Evolutionary conservation across 2,329 filamentous ascomycete species (phyloP).

Genomic region (Fusarium nisikadoi): DNA sequence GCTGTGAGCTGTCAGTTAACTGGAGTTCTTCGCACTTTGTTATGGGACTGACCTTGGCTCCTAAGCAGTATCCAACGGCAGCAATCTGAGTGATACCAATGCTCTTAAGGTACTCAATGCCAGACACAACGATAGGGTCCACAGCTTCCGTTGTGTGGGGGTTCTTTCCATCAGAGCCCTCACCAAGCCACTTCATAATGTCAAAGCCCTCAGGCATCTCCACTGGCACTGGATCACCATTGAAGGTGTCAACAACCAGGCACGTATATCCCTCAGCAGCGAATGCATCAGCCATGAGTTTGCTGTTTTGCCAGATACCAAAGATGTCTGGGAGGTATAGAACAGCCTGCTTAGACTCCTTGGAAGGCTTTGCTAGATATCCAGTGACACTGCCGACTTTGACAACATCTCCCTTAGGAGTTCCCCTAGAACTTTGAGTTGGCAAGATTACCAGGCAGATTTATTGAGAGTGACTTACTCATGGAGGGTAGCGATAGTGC

Average conservation of each 20-base stretch:
- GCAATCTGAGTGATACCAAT: slow-evolving; percentile 69
- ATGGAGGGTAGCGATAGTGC: slow-evolving; percentile 14
- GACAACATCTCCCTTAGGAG: not conserved
- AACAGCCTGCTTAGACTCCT: slow-evolving; percentile 48
- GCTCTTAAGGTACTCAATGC: slow-evolving; percentile 65
- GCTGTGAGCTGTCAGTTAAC: slow-evolving; percentile 53
- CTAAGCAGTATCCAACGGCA: slow-evolving; percentile 79
- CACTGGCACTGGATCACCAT: slow-evolving; percentile 55
- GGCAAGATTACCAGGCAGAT: accelerated
- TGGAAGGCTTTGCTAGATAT: not conserved
- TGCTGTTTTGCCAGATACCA: slow-evolving; percentile 59
- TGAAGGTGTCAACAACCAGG: slow-evolving; percentile 49
- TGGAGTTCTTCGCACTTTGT: accelerated
- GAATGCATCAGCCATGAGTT: slow-evolving; percentile 52
- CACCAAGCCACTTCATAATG: slow-evolving; percentile 45
- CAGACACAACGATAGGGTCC: slow-evolving; percentile 46
- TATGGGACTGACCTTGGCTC: slow-evolving; percentile 65
- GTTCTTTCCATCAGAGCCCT: slow-evolving; percentile 58
- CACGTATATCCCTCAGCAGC: slow-evolving; percentile 48
- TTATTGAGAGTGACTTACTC: not conserved
- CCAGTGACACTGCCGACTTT: not conserved
- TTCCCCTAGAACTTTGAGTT: not conserved
- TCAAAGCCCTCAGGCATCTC: slow-evolving; percentile 51
- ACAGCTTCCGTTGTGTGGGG: slow-evolving; percentile 48
- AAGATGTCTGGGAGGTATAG: slow-evolving; percentile 60